Conservation (phyloP, 805 yeast species). For the Saccharomyces jurei region DNA sequence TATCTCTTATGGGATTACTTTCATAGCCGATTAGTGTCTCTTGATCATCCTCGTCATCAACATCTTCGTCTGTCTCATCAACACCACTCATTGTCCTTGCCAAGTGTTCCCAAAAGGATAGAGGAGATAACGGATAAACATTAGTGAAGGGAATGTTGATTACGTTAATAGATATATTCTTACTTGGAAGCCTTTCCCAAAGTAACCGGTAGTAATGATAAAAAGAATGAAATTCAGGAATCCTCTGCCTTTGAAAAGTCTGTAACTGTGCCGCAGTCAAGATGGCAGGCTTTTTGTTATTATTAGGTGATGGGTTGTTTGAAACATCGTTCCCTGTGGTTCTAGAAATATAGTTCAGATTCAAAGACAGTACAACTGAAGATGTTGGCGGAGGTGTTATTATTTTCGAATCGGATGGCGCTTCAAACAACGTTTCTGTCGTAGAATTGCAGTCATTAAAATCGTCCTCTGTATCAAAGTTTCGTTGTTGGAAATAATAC, state of each 20-base stretch:
- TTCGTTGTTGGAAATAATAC: slow-evolving; percentile 18
- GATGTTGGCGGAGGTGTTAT: slow-evolving; percentile 31
- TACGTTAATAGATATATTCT: slow-evolving; percentile 22
- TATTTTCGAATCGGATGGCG: slow-evolving; percentile 11
- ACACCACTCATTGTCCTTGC: neutral
- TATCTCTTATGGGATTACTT: neutral
- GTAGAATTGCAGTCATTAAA: slow-evolving; percentile 15
- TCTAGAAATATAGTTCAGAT: slow-evolving; percentile 18
- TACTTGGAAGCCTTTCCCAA: slow-evolving; percentile 28
- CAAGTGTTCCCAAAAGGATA: slow-evolving; percentile 16
- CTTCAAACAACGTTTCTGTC: slow-evolving; percentile 23
- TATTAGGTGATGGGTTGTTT: slow-evolving; percentile 3
- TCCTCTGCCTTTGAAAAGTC: slow-evolving; percentile 16
- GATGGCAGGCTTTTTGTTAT: slow-evolving; percentile 15
- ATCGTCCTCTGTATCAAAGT: slow-evolving; percentile 1
- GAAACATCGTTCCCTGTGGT: slow-evolving; percentile 7
- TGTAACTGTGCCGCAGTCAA: slow-evolving; percentile 20
- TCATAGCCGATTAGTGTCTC: slow-evolving; percentile 22
- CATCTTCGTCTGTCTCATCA: slow-evolving; percentile 2
- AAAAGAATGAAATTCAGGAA: slow-evolving; percentile 26
- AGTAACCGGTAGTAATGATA: slow-evolving; percentile 24
- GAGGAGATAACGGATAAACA: slow-evolving; percentile 26
- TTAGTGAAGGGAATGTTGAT: slow-evolving; percentile 30
- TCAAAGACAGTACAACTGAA: slow-evolving; percentile 20
- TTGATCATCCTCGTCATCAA: slow-evolving; percentile 16